Evolutionary conservation across 352 stramenopile genomes (phyloP).

Genomic region (Phytophthora hybrid): DNA sequence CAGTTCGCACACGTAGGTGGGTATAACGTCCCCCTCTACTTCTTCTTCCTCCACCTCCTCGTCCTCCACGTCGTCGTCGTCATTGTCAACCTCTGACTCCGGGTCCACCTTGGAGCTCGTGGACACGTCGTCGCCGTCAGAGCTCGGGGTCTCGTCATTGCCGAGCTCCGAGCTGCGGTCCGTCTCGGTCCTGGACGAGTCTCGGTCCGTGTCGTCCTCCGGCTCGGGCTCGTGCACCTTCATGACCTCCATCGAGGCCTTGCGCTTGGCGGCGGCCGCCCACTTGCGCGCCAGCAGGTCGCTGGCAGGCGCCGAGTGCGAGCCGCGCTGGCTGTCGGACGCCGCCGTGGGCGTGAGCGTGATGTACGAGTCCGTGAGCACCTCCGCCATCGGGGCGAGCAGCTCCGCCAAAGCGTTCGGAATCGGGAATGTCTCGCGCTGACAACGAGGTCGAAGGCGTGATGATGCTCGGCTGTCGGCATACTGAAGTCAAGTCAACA

Average conservation of each 20-base stretch:
- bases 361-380: conserved; percentile 55
- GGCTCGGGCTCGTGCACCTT: conserved; percentile 40
- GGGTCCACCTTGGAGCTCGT: conserved; percentile 41
- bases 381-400: conserved; percentile 25
- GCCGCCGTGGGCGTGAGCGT: conserved; percentile 59
- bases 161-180: conserved; percentile 50
- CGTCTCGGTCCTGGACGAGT: conserved; percentile 48
- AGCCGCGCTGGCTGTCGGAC: conserved; percentile 20
- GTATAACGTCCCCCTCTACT: conserved; percentile 32
- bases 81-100: conserved; percentile 33
- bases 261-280: conserved; percentile 48
- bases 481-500: conserved; percentile 2
- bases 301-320: conserved; percentile 37
- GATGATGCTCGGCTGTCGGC: conserved; percentile 14
- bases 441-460: conserved; percentile 16
- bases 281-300: conserved; percentile 58
- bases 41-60: conserved; percentile 34
- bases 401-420: conserved; percentile 14
- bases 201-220: conserved; percentile 32
- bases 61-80: conserved; percentile 44
- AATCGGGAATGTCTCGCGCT: conserved; percentile 30
- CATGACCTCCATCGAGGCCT: conserved; percentile 38
- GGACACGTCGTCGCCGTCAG: conserved; percentile 36
- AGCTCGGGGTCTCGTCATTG: conserved; percentile 42
- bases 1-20: conserved; percentile 79